A percentile compares a stretch with the other conserved stretches of the same genome.
phyloP scores from a whole-genome alignment of 2,329 filamentous ascomycete species.

The Monilinia fructicola region DNA sequence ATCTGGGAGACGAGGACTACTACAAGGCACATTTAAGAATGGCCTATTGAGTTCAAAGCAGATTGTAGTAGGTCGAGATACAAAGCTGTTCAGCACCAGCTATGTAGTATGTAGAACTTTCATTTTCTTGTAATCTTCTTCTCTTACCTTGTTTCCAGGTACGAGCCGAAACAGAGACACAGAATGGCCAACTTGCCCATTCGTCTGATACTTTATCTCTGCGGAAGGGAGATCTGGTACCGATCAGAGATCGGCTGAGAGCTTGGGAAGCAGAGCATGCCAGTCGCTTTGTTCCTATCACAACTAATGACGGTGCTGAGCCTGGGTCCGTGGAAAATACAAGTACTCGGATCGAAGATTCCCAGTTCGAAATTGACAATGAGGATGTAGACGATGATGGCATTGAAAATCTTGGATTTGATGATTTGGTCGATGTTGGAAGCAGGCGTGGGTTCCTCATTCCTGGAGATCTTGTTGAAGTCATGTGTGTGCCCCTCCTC shows the following conservation, averaged over 20 bases:
- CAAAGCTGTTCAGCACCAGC: constrained; percentile 4
- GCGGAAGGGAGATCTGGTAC: not conserved
- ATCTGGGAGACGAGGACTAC: not conserved
- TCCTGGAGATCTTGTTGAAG: constrained; percentile 41
- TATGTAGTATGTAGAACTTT: not conserved
- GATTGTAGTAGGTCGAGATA: not conserved
- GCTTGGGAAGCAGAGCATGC: constrained; percentile 24
- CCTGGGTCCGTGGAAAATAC: constrained; percentile 26
- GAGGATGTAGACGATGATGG: constrained; percentile 29
- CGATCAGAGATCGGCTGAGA: constrained; percentile 40
- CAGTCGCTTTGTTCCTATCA: not conserved
- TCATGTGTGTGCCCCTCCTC: constrained; percentile 30
- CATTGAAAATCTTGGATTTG: constrained; percentile 43
- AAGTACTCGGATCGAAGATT: constrained; percentile 17
- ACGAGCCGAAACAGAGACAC: not conserved
- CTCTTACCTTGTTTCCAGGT: not conserved
- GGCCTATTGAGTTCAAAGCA: constrained; percentile 2
- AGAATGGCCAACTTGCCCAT: not conserved
- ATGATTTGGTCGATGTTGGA: constrained; percentile 50
- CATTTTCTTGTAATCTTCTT: not conserved
- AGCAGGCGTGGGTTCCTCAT: constrained; percentile 37
- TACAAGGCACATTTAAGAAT: not conserved
- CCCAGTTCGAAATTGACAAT: constrained; percentile 25
- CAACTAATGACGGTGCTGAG: constrained; percentile 8
- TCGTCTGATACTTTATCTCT: not conserved